Evolutionary conservation across 164 flowering plant genomes (phyloP).

Genomic region (Hamamelis virginiana): DNA sequence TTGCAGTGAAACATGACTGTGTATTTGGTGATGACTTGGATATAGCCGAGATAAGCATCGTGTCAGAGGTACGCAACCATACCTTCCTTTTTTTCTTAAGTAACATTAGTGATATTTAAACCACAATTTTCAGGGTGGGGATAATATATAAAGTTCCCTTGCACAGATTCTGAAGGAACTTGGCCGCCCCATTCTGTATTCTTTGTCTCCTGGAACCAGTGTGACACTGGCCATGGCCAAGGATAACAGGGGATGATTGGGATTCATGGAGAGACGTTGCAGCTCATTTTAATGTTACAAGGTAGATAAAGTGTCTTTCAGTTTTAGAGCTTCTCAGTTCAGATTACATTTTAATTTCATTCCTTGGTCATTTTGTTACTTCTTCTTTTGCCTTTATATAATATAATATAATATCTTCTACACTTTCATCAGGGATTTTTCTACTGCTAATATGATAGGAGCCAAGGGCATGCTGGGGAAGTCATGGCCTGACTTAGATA

Average conservation of each 20-base stretch:
- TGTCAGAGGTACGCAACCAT: slow-evolving; percentile 60
- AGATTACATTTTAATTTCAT: background rate
- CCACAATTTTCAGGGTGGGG: background rate
- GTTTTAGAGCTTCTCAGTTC: slow-evolving; percentile 1
- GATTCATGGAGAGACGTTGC: slow-evolving; percentile 79
- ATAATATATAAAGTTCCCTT: slow-evolving; percentile 11
- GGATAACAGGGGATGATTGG: slow-evolving; percentile 93
- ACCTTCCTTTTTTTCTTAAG: background rate
- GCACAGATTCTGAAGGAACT: slow-evolving; percentile 63
- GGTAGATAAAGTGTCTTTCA: slow-evolving; percentile 34
- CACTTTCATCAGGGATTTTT: slow-evolving; percentile 55
- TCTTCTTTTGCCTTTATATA: background rate
- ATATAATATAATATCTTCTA: background rate
- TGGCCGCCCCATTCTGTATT: slow-evolving; percentile 66
- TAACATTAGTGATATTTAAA: background rate
- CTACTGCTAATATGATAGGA: slow-evolving; percentile 69
- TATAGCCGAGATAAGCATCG: slow-evolving; percentile 59
- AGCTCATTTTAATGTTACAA: slow-evolving; percentile 74
- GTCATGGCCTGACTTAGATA: slow-evolving; percentile 95
- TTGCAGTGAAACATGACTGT: slow-evolving; percentile 90
- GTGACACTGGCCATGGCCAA: slow-evolving; percentile 84
- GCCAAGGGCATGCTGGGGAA: slow-evolving; percentile 63
- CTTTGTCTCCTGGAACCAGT: slow-evolving; percentile 87
- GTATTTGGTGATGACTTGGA: slow-evolving; percentile 89
- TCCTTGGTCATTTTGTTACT: background rate